Evolutionary conservation across 768 basidiomycete species (phyloP).

Genomic region (Punctularia strigosozonata): DNA sequence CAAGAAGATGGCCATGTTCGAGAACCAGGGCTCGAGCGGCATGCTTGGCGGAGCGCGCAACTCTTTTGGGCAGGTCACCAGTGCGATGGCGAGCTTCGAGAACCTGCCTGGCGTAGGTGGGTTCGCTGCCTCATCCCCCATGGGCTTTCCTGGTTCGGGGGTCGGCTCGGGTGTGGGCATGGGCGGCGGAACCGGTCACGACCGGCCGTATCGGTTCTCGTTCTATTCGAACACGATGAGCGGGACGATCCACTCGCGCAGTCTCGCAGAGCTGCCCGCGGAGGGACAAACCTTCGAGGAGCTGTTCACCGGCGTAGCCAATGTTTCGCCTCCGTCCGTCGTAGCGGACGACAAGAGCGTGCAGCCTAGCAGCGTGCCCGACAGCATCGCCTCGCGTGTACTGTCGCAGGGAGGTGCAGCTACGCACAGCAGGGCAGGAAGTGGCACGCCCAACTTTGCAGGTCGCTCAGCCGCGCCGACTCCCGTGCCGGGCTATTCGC

Average conservation of each 20-base stretch:
- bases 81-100: slow-evolving; percentile 28
- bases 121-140: background rate
- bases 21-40: slow-evolving; percentile 24
- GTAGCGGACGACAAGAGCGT: slow-evolving; percentile 4
- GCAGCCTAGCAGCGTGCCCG: no score
- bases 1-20: slow-evolving; percentile 90
- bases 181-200: slow-evolving; percentile 30
- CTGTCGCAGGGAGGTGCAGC: slow-evolving; percentile 3
- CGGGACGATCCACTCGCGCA: slow-evolving; percentile 91
- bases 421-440: background rate
- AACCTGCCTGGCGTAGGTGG: slow-evolving; percentile 17
- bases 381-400: no score
- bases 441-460: background rate
- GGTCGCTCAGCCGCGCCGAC: no score
- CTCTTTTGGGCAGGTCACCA: slow-evolving; percentile 28
- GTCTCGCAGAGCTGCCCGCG: slow-evolving; percentile 84
- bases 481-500: slow-evolving; percentile 1
- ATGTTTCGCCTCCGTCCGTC: slow-evolving; percentile 8
- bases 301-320: slow-evolving; percentile 58
- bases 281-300: slow-evolving; percentile 92
- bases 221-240: slow-evolving; percentile 93
- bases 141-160: slow-evolving; percentile 2
- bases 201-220: slow-evolving; percentile 93
- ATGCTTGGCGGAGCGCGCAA: slow-evolving; percentile 35
- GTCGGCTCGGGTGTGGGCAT: slow-evolving; percentile 6